These are phyloP conservation scores for Chaetoceros muelleri DNA, from an alignment of 108 stramenopile genomes.

Conservation along the genomic window DNA sequence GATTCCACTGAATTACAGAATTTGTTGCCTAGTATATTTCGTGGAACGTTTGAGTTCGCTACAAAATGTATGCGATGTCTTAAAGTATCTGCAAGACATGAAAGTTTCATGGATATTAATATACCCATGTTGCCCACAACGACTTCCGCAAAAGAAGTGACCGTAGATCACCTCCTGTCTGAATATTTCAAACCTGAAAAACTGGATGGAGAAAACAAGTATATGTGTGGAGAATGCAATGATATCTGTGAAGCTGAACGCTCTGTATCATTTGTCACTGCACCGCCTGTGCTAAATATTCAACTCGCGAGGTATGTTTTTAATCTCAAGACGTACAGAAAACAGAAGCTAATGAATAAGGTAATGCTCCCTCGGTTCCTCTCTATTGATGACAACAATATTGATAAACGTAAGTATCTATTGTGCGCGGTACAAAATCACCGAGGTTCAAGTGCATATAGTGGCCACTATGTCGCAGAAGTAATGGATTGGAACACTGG, in stretches of 20 bases:
- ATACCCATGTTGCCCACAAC: constrained; percentile 32
- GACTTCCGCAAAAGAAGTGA: constrained; percentile 5
- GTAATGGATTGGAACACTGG: constrained; percentile 81
- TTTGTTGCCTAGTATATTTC: constrained; percentile 50
- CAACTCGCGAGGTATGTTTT: constrained; percentile 79
- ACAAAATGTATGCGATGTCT: constrained; percentile 52
- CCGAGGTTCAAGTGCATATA: constrained; percentile 68
- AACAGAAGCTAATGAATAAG: constrained; percentile 63
- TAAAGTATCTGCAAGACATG: constrained; percentile 28
- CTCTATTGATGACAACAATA: constrained; percentile 15
- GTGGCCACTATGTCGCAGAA: constrained; percentile 78
- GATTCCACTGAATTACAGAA: constrained; percentile 16
- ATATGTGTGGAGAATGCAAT: constrained; percentile 49
- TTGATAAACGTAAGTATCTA: constrained; percentile 19
- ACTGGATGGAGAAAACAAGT: constrained; percentile 75
- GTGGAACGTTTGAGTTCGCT: constrained; percentile 46
- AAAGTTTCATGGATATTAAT: constrained; percentile 62
- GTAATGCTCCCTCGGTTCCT: constrained; percentile 48
- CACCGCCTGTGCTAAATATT: constrained; percentile 76
- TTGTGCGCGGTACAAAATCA: constrained; percentile 78
- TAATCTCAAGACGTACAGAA: constrained; percentile 39
- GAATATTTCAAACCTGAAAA: constrained; percentile 44
- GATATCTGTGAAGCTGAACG: constrained; percentile 59
- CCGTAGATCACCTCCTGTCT: constrained; percentile 21
- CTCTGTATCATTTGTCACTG: constrained; percentile 19